Evolutionary conservation across 208 protist genomes (phyloP), one percentile per base, ranked within the genome.

Genomic region (Acanthamoeba royreba): DNA sequence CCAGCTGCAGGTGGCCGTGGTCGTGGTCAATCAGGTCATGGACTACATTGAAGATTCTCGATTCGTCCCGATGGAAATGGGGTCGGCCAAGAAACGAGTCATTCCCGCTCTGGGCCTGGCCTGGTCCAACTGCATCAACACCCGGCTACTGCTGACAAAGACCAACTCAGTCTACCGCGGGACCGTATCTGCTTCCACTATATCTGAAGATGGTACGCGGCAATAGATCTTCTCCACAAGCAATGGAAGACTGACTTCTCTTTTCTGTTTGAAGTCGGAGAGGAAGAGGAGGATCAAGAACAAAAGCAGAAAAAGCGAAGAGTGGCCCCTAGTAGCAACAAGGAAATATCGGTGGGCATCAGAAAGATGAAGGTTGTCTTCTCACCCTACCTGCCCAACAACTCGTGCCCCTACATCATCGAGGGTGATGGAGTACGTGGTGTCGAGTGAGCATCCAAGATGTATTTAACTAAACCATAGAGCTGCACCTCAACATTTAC

Each of bases 111-210:
- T 97, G 11, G 96, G 96, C 31, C 74, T 96, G 47, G 72, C 90
- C 19, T 97, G 96, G 96, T 72, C 94, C 9, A 74, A 93, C 53
- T 94, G 92, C 74, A 85, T 97, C 42, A 96, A 97, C 79, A 91
- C 92, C 38, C 92, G 96, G 28, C 33, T 97, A 13, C 35, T 96
- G 2, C 46, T 95, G 25, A 52, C 79, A 19, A 95, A 92, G 52
- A 86, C 63, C 2, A 38, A 45, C 72, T 83, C 72, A 2, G 52
- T 45, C 25, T 83, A 83, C 43, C 72, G 72, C 22, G 72, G 72
- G 11, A 31, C 43, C 19, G 72, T 83, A 1, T 83, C 72, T 15
- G 15, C 72, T 17, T 83, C 43, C 72, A 83, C 72, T 0, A 40
- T 83, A n/a, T n/a, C 38, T 11, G 72, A 83, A 53, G 72, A 83